Conservation (phyloP, 192 early-diverging fungal species). For the Umbelopsis vinacea region DNA sequence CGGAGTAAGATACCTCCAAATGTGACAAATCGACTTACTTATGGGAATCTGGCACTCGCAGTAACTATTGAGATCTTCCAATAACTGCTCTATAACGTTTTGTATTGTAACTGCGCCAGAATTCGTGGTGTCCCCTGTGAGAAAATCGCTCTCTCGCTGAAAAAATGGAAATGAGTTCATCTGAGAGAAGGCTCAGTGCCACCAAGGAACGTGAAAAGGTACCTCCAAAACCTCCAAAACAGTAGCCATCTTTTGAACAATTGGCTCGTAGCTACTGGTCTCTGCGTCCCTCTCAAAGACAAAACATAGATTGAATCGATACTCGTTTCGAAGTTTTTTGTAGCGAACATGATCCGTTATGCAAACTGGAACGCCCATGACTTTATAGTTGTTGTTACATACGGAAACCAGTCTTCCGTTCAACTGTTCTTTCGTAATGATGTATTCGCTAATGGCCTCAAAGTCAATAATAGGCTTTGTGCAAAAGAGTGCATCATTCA, state of each 20-base stretch:
- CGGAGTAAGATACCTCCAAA: neutral
- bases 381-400: constrained; percentile 68
- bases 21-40: constrained; percentile 47
- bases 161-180: neutral
- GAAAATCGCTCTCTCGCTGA: constrained; percentile 64
- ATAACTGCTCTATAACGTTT: constrained; percentile 81
- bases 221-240: constrained; percentile 83
- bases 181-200: neutral
- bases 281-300: constrained; percentile 87
- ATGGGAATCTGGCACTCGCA: constrained; percentile 88
- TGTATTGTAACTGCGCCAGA: constrained; percentile 50
- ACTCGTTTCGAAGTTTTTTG: constrained; percentile 77
- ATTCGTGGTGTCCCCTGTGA: constrained; percentile 51
- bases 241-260: constrained; percentile 86
- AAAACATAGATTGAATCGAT: constrained; percentile 95
- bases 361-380: constrained; percentile 76
- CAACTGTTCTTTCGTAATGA: constrained; percentile 83
- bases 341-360: constrained; percentile 61
- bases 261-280: constrained; percentile 82
- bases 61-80: constrained; percentile 87
- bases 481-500: constrained; percentile 28
- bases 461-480: constrained; percentile 68
- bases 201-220: constrained; percentile 5
- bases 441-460: constrained; percentile 77
- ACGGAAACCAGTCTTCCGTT: constrained; percentile 78